Evolutionary conservation across 1,139 yeast genomes (phyloP).

Genomic region (Eremothecium cymbalariae): DNA sequence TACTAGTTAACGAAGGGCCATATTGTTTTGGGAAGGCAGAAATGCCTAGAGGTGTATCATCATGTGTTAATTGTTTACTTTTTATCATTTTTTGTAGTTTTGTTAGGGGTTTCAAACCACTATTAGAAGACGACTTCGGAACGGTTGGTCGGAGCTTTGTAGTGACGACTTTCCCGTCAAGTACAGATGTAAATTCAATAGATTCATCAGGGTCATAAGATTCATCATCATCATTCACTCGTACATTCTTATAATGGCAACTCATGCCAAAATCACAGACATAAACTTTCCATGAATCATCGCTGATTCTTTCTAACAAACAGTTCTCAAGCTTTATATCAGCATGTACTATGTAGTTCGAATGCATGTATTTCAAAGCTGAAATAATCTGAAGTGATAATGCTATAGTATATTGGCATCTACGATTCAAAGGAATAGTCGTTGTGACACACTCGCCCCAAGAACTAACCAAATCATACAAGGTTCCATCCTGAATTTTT

Average conservation of each 20-base stretch:
- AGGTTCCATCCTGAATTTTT: slow-evolving; percentile 69
- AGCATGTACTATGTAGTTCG: slow-evolving; percentile 70
- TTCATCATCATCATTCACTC: slow-evolving; percentile 29
- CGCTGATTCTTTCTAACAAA: slow-evolving; percentile 38
- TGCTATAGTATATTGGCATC: slow-evolving; percentile 35
- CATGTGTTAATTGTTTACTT: slow-evolving; percentile 26
- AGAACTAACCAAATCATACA: slow-evolving; percentile 63
- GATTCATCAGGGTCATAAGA: slow-evolving; percentile 4
- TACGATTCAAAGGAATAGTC: slow-evolving; percentile 21
- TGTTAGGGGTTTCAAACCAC: slow-evolving; percentile 12
- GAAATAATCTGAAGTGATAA: slow-evolving; percentile 43
- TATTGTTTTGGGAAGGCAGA: slow-evolving; percentile 20
- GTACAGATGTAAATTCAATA: slow-evolving; percentile 11
- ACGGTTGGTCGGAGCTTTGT: slow-evolving; percentile 28
- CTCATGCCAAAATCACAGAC: slow-evolving; percentile 90
- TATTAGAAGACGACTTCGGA: slow-evolving; percentile 41
- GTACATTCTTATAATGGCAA: slow-evolving; percentile 26
- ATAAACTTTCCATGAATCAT: slow-evolving; percentile 37
- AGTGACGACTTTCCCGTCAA: slow-evolving; percentile 9
- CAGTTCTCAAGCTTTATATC: slow-evolving; percentile 86
- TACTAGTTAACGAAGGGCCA: slow-evolving; percentile 30
- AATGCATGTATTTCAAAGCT: slow-evolving; percentile 68
- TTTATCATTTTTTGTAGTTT: slow-evolving; percentile 21
- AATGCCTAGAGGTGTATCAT: slow-evolving; percentile 30
- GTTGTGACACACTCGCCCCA: slow-evolving; percentile 48